phyloP scores from a whole-genome alignment of 2,329 filamentous ascomycete species.

The Phialophora expanda region DNA sequence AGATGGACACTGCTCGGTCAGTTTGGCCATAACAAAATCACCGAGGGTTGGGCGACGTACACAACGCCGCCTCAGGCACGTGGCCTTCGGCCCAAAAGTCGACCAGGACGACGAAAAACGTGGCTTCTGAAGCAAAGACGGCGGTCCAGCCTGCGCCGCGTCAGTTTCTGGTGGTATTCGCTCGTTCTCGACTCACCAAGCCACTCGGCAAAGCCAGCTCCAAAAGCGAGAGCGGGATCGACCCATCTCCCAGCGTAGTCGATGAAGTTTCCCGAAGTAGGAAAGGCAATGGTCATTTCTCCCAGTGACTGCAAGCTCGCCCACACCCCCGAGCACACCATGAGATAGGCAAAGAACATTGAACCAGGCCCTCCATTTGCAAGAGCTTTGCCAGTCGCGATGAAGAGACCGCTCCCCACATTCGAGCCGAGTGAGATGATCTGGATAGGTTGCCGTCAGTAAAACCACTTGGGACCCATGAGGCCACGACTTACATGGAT shows the following conservation, averaged over 20 bases:
- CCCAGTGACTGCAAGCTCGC: slow-evolving; percentile 41
- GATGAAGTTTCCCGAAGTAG: slow-evolving; percentile 47
- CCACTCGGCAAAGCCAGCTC: slow-evolving; percentile 41
- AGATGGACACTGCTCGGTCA: slow-evolving; percentile 1
- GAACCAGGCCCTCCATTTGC: slow-evolving; percentile 43
- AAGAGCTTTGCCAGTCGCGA: slow-evolving; percentile 42
- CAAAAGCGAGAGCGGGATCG: slow-evolving; percentile 49
- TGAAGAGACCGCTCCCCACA: slow-evolving; percentile 46
- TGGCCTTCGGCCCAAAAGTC: slow-evolving; percentile 37
- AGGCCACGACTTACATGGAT: slow-evolving; percentile 1
- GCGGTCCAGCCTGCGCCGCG: slow-evolving; percentile 17
- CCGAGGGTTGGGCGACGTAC: slow-evolving; percentile 18
- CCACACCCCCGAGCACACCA: slow-evolving; percentile 43
- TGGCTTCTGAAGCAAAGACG: slow-evolving; percentile 39
- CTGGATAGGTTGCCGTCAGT: background rate
- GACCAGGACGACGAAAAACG: slow-evolving; percentile 39
- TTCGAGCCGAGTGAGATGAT: slow-evolving; percentile 37
- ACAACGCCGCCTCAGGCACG: slow-evolving; percentile 22
- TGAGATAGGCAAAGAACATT: slow-evolving; percentile 44
- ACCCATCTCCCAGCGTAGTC: slow-evolving; percentile 48
- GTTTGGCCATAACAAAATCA: background rate
- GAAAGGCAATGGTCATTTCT: slow-evolving; percentile 50
- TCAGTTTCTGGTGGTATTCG: no score
- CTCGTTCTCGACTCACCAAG: slow-evolving; percentile 11
- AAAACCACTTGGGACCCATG: background rate